Evolutionary conservation across 2,329 filamentous ascomycete species (phyloP), one percentile per base, ranked within the genome.

Genomic region (Cladosporium sp.): DNA sequence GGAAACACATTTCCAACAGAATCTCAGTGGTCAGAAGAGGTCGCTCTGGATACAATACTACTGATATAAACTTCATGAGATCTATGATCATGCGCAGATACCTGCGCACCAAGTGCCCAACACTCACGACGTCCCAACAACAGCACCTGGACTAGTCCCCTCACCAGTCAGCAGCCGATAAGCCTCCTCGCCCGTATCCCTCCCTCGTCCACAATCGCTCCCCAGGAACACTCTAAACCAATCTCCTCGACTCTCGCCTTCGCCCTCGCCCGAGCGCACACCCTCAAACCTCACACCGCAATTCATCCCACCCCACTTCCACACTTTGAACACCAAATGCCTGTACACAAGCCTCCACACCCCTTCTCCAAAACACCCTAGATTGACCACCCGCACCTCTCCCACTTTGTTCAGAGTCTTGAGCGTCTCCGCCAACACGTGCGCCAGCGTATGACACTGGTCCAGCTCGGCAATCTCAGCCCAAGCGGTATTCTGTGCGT

Each of bases 301-400:
- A 20, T 62, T 59, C 50, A 52, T 64, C 1, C 71, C 70, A 50
- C 70, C 70, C 71, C 71, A 73, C 58, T 65, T 67, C 68, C 69
- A 73, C 25, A 73, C 28, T 28, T 70, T 60, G 37, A 68, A 72
- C 9, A 73, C 67, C 59, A 73, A 36, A 45, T 65, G 66, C 6
- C 70, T 52, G 51, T 73, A 73, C 55, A 72, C 63, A n/a, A 72
- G 60, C 60, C 63, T 61, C 72, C 72, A 73, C 3, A 73, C 67
- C 30, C 63, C 64, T 19, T 66, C 65, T 42, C 69, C 67, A 63
- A 73, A 74, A 45, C 69, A 72, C 4, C 62, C 67, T 34, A 66
- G 38, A 49, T 73, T 73, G 55, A 65, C 55, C 50, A 74, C 69
- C 38, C 68, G 61, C 12, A 74, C 59, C 50, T 60, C 63, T 20